Evolutionary conservation across 306 rosid species (phyloP).

Genomic region (Fragaria nilgerrensis): DNA sequence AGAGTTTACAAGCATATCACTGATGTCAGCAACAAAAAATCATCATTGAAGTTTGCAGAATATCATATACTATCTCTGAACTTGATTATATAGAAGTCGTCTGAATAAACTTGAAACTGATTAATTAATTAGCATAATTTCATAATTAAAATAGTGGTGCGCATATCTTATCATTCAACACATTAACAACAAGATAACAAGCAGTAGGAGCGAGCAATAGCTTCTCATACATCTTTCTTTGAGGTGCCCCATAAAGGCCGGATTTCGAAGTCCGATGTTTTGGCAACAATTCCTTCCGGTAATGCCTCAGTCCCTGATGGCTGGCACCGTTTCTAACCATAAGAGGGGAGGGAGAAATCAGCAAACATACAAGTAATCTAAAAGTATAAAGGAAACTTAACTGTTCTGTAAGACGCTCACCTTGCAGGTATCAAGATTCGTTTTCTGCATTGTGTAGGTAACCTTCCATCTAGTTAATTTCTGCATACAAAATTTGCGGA

Average conservation of each 20-base stretch:
- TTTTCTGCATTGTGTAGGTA: slow-evolving; percentile 26
- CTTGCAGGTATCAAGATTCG: slow-evolving; percentile 51
- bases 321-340: slow-evolving; percentile 37
- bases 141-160: background rate
- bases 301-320: slow-evolving; percentile 35
- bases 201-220: background rate
- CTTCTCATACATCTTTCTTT: slow-evolving; percentile 25
- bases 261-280: slow-evolving; percentile 42
- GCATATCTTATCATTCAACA: background rate
- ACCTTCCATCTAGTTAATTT: slow-evolving; percentile 67
- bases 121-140: background rate
- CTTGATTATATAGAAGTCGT: background rate
- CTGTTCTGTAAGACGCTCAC: slow-evolving; percentile 33
- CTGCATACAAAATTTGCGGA: slow-evolving; percentile 39
- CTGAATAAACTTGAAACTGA: background rate
- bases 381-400: background rate
- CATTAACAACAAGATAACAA: background rate
- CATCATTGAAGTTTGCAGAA: background rate
- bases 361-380: background rate
- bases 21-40: background rate
- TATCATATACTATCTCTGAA: background rate
- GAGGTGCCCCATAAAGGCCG: slow-evolving; percentile 48
- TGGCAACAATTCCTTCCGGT: slow-evolving; percentile 43
- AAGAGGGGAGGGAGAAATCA: background rate
- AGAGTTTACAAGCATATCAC: background rate